Evolutionary conservation across 2,329 filamentous ascomycete species (phyloP), one percentile per base, ranked within the genome.

Genomic region (Boeremia lycopersici): DNA sequence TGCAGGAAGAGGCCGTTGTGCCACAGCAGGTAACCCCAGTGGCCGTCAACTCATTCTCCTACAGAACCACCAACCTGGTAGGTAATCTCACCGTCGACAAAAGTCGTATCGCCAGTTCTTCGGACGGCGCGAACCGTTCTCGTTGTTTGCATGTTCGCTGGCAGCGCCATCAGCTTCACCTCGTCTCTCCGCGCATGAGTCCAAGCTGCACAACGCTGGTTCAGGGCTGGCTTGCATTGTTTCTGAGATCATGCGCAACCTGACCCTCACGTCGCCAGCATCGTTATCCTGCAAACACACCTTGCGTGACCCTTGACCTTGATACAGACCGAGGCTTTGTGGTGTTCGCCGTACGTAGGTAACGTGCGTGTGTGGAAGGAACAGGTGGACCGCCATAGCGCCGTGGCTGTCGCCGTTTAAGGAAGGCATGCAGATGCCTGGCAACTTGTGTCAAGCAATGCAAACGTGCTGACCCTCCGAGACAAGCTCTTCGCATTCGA

Each of bases 341-440:
- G 39, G 30, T 23, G 17, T 26, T 15, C 36, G 29, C 28, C 35
- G 44, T 36, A 17, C 19, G 3, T 23, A 23, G 19, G 17, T 26
- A 11, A 23, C 13, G 15, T n/a, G 11, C 35, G 38, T 42, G n/a
- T 23, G 31, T 31, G 28, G 29, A 33, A 23, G 15, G 29, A 45
- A 40, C 34, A 28, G 8, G 23, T 45, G 30, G 46, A 28, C 36
- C 45, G 15, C 35, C 33, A 45, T 44, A 25, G 48, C 51, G 45
- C 36, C 49, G 42, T 49, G 39, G 12, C 54, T 45, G 31, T 17
- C 42, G 29, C 40, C 42, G 17, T 33, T 55, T 53, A 42, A 35
- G 48, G 44, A 49, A 43, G 43, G 40, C 43, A 48, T 57, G 58
- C 61, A 59, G 40, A 54, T 53, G 53, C 51, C 57, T 47, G 42